Evolutionary conservation across 1,139 yeast species (phyloP), one percentile per base, ranked within the genome.

Genomic region (Kazachstania sp.): DNA sequence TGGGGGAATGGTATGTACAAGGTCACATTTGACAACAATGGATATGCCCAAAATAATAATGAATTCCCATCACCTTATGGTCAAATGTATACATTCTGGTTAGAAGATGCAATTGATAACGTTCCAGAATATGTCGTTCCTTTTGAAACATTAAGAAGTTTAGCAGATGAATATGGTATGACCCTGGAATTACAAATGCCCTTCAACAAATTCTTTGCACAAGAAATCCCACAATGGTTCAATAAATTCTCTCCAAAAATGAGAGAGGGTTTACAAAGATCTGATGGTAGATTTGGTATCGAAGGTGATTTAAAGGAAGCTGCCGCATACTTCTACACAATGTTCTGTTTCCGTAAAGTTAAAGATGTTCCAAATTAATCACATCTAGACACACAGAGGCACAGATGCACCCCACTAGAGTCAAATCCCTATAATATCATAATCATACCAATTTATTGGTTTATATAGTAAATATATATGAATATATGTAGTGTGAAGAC

Each of bases 81-180:
- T 0, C 86, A 88, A 65, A 74, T 79, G 58, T 92, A 92, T 65
- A 78, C 78, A 46, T 92, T 86, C 63, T 86, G 74, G 69, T 70
- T 92, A 51, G 81, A 82, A 55, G 98, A 92, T 68, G 98, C 99
- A 0, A 94, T 92, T 43, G 97, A 87, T 54, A 83, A 92, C 59
- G 97, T 92, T 8, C 97, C 97, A 0, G 99, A 92, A 62, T 92
- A 86, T 61, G 94, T 92, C n/a, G 97, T 92, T 5, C 98, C 97
- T 0, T 88, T 92, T 68, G 97, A 92, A 59, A 78, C 84, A 0
- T 77, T 92, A 50, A 74, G 95, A 63, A 78, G 83, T 50, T 68
- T 88, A 45, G 94, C 95, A 44, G 90, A 83, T 62, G 95, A 87
- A 51, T 85, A 81, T 63, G 87, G 88, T 23, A 67, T 92, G 56